These are phyloP conservation scores for Trichoderma sp. DNA, from an alignment of 2,329 filamentous ascomycete species.

Conservation along the genomic window DNA sequence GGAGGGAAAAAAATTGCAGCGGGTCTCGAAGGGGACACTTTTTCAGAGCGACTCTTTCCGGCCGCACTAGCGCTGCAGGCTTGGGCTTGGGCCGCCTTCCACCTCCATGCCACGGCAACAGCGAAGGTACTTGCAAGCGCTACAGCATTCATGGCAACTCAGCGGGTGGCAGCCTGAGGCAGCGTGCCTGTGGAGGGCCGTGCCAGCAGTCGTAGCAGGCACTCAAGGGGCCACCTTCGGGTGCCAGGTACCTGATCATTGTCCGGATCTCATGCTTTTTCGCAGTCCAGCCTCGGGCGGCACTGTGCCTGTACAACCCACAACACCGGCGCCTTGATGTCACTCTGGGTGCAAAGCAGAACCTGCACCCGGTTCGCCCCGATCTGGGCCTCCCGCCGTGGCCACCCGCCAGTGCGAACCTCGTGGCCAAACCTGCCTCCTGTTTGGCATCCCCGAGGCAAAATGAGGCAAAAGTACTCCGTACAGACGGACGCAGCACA, in stretches of 20 bases:
- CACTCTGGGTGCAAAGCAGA: constrained; percentile 7
- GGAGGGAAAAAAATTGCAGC: constrained; percentile 55
- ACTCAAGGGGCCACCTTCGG: not conserved
- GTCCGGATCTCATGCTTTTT: not conserved
- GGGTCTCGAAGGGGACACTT: constrained; percentile 50
- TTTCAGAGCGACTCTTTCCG: constrained; percentile 47
- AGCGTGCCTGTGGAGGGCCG: constrained; percentile 11
- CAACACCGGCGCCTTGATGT: constrained; percentile 9
- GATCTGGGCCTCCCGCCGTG: constrained; percentile 40
- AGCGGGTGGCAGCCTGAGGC: constrained; percentile 42
- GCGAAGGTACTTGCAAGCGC: not conserved
- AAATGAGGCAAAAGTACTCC: constrained; percentile 6
- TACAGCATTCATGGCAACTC: not conserved
- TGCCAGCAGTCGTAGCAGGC: constrained; percentile 7
- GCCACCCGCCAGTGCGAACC: constrained; percentile 22
- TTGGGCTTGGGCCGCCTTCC: constrained; percentile 21
- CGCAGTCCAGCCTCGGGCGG: not conserved
- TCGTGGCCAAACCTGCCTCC: constrained; percentile 17
- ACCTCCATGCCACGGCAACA: constrained; percentile 39
- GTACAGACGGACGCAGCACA: not conserved
- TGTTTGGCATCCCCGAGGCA: constrained; percentile 27
- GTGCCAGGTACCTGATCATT: constrained; percentile 5
- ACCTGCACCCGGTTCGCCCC: constrained; percentile 39
- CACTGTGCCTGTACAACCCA: constrained; percentile 22
- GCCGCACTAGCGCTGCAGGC: constrained; percentile 37